phyloP scores from a whole-genome alignment of 164 flowering plant species.

The Cinnamomum chago region DNA sequence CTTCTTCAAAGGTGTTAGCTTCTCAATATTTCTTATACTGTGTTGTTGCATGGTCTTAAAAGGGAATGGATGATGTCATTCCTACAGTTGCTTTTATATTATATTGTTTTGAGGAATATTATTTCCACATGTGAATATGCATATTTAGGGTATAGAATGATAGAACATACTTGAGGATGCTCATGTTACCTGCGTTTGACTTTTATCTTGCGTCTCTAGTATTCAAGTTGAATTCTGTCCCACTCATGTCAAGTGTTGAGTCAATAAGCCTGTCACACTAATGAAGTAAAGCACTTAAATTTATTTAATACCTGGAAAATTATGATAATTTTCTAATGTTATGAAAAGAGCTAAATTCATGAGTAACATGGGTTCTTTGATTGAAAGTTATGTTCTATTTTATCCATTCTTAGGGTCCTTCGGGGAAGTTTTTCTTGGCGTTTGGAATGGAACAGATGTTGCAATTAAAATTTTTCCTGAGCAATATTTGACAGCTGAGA shows the following conservation, averaged over 20 bases:
- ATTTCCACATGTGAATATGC: background rate
- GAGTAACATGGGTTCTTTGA: background rate
- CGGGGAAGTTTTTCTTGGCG: slow-evolving; percentile 96
- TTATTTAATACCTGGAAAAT: too few species aligned
- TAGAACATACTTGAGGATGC: background rate
- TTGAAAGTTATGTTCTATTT: background rate
- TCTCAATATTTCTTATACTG: background rate
- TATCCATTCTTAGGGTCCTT: slow-evolving; percentile 56
- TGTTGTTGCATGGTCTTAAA: background rate
- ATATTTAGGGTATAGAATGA: background rate
- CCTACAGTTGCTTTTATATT: background rate
- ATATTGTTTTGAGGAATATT: background rate
- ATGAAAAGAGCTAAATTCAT: background rate
- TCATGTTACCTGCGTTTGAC: background rate
- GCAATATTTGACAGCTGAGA: slow-evolving; percentile 95
- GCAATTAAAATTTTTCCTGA: slow-evolving; percentile 91
- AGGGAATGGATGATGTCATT: background rate
- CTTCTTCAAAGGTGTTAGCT: background rate
- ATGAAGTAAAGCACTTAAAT: background rate
- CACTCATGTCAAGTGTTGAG: background rate
- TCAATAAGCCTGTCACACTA: background rate
- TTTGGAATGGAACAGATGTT: slow-evolving; percentile 99
- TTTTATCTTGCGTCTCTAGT: too few species aligned
- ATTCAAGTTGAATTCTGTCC: too few species aligned
- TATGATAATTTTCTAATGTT: background rate